phyloP scores from a whole-genome alignment of 805 yeast genomes.

The Ogataea nitratoaversa region DNA sequence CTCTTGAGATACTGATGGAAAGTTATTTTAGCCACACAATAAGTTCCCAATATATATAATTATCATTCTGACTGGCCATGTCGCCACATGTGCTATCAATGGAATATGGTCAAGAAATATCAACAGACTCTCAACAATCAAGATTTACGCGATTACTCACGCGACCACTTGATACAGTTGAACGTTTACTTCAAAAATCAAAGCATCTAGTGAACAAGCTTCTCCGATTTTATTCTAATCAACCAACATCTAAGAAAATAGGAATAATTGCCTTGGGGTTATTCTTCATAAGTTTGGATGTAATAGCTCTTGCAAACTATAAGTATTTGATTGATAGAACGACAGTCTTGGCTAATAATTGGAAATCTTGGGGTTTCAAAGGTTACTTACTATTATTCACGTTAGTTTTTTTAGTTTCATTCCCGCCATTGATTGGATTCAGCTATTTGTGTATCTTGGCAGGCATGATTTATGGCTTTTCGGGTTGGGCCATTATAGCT shows the following conservation, averaged over 20 bases:
- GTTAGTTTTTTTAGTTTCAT: slow-evolving; percentile 62
- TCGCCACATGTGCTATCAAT: no score
- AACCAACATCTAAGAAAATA: slow-evolving; percentile 6
- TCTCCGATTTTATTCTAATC: slow-evolving; percentile 1
- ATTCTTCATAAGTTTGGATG: slow-evolving; percentile 3
- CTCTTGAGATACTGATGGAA: no score
- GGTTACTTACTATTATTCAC: slow-evolving; percentile 40
- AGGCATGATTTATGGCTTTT: slow-evolving; percentile 83
- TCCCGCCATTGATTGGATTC: slow-evolving; percentile 90
- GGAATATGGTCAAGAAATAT: neutral
- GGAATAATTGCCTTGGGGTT: slow-evolving; percentile 9
- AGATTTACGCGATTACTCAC: slow-evolving; percentile 7
- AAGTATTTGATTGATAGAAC: slow-evolving; percentile 32
- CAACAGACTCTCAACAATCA: neutral
- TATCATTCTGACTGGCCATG: no score
- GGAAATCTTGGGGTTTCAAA: slow-evolving; percentile 27
- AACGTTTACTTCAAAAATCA: neutral
- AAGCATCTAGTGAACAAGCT: no score
- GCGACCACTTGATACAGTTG: neutral
- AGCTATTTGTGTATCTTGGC: slow-evolving; percentile 58
- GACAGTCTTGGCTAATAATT: slow-evolving; percentile 41
- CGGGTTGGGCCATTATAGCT: slow-evolving; percentile 79
- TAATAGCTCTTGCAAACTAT: slow-evolving; percentile 33
- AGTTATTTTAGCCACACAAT: no score
- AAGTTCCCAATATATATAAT: no score